Conservation (phyloP, 208 protist species). For the Willaertia magna region DNA sequence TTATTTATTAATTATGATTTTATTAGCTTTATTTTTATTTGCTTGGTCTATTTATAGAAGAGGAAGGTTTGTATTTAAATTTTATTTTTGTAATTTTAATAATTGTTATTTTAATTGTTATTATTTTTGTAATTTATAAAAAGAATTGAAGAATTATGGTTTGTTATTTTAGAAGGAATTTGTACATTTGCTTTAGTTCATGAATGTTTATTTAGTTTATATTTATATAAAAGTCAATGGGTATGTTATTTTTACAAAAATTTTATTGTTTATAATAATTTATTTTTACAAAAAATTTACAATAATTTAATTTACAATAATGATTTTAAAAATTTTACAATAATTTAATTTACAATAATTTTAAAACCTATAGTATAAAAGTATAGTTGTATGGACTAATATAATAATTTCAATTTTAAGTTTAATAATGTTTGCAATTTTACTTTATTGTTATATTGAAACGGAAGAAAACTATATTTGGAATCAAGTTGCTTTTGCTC, state of each 20-base stretch:
- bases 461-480: neutral
- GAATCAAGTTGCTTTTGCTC: neutral
- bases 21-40: neutral
- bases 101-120: too few relatives aligned
- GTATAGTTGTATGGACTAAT: neutral
- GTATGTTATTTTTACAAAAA: neutral
- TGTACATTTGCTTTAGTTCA: neutral
- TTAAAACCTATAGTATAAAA: neutral
- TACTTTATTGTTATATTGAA: neutral
- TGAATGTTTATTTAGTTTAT: neutral
- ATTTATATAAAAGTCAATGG: neutral
- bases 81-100: too few relatives aligned
- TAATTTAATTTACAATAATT: too few relatives aligned
- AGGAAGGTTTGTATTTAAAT: neutral
- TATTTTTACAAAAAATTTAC: too few relatives aligned
- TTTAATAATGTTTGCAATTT: neutral
- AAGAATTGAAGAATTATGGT: constrained; percentile 1
- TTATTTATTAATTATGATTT: neutral
- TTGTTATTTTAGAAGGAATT: neutral
- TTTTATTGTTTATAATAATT: too few relatives aligned
- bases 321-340: too few relatives aligned
- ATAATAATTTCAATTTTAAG: neutral
- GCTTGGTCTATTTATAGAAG: neutral
- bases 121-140: too few relatives aligned
- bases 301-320: too few relatives aligned